A percentile compares a stretch with the other conserved stretches of the same genome.
Evolutionary conservation across 495 filamentous ascomycete genomes (phyloP).

Genomic region (Cladorrhinum samala): DNA sequence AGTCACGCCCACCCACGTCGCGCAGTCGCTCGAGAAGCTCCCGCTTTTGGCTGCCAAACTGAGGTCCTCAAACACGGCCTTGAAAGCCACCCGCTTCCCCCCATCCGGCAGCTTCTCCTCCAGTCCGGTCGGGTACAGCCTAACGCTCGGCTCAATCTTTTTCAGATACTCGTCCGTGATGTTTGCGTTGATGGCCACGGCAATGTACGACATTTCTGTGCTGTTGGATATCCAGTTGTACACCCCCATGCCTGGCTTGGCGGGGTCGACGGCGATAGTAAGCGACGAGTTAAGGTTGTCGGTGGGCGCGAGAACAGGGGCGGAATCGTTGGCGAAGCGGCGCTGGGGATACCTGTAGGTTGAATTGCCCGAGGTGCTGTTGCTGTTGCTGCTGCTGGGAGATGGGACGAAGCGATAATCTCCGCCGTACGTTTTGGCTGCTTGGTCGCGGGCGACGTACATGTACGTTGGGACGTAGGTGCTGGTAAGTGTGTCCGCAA

Average conservation of each 20-base stretch:
- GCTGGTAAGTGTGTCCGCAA: slow-evolving; percentile 32
- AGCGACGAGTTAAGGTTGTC: slow-evolving; percentile 29
- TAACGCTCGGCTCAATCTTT: slow-evolving; percentile 19
- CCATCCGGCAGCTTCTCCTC: slow-evolving; percentile 25
- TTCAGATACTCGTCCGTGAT: slow-evolving; percentile 21
- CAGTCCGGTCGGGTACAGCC: slow-evolving; percentile 39
- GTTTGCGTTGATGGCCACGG: slow-evolving; percentile 27
- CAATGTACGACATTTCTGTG: slow-evolving; percentile 34
- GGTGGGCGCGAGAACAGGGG: slow-evolving; percentile 10
- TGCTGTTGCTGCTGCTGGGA: not conserved
- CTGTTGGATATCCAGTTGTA: slow-evolving; percentile 45
- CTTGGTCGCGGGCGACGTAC: slow-evolving; percentile 30
- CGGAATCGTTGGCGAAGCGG: not conserved
- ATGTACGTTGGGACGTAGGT: slow-evolving; percentile 34
- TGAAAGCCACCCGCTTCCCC: slow-evolving; percentile 32
- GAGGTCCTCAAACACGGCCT: slow-evolving; percentile 38
- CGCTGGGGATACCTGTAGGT: not conserved
- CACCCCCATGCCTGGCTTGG: slow-evolving; percentile 39
- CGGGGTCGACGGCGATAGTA: slow-evolving; percentile 30
- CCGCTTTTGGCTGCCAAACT: slow-evolving; percentile 12
- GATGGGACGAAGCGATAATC: slow-evolving; percentile 24
- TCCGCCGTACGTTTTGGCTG: slow-evolving; percentile 29
- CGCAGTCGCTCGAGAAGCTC: slow-evolving; percentile 33
- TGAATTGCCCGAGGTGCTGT: not conserved
- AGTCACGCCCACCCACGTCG: slow-evolving; percentile 33